phyloP scores from a whole-genome alignment of 1,139 yeast species.

The Pneumocystis canis region DNA sequence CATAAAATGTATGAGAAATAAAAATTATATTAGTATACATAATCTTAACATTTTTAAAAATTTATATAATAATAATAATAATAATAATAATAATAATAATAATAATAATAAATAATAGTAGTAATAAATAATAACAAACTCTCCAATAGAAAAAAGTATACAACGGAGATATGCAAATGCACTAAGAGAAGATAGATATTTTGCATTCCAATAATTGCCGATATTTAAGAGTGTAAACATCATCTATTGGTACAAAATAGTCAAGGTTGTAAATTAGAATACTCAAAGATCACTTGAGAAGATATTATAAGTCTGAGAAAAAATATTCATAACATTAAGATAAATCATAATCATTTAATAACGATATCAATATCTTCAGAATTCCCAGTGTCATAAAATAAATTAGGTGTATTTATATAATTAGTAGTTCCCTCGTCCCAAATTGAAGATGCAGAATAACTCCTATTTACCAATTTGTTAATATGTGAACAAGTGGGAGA shows the following conservation, averaged over 20 bases:
- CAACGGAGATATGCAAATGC: no score
- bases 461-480: neutral
- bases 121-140: neutral
- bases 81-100: neutral
- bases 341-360: neutral
- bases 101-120: neutral
- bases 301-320: neutral
- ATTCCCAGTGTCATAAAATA: neutral
- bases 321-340: neutral
- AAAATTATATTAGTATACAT: neutral
- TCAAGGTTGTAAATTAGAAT: neutral
- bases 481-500: neutral
- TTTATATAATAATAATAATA: neutral
- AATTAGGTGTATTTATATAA: neutral
- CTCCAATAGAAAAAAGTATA: no score
- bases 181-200: no score
- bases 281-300: neutral
- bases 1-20: no score
- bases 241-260: no score
- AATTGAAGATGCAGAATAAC: neutral
- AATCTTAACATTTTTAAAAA: neutral
- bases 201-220: no score
- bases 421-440: neutral
- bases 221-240: no score
- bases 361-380: neutral